A percentile compares a stretch with the other conserved stretches of the same genome.
These are phyloP conservation scores for Rubroshorea leprosula DNA, from an alignment of 345 rosid species.

Conservation along the genomic window DNA sequence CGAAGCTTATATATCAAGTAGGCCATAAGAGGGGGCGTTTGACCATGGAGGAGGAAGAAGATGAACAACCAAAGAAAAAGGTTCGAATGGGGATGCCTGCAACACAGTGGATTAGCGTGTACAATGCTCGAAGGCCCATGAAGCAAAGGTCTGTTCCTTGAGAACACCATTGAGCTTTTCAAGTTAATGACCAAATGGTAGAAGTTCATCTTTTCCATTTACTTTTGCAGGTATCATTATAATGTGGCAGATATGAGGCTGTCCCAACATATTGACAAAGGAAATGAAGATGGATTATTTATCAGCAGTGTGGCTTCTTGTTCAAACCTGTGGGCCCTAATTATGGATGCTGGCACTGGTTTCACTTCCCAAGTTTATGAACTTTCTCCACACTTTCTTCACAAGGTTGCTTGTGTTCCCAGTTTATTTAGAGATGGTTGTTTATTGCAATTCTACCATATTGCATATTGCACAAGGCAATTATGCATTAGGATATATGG, in stretches of 20 bases:
- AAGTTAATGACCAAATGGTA: conserved; percentile 5
- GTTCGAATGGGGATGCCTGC: conserved; percentile 98
- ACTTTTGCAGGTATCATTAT: conserved; percentile 73
- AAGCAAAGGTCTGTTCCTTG: conserved; percentile 61
- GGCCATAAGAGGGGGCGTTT: conserved; percentile 94
- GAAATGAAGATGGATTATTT: conserved; percentile 81
- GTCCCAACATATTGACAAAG: conserved; percentile 76
- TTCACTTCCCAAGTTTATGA: conserved; percentile 75
- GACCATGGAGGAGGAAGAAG: conserved; percentile 84
- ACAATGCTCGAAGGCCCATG: conserved; percentile 96
- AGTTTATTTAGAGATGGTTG: not conserved
- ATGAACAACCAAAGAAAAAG: conserved; percentile 91
- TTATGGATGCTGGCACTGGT: conserved; percentile 97
- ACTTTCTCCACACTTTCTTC: conserved; percentile 72
- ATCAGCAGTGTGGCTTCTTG: conserved; percentile 92
- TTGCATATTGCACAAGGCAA: not conserved
- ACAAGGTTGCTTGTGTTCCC: conserved; percentile 56
- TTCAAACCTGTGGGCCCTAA: conserved; percentile 90
- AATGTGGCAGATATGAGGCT: conserved; percentile 81
- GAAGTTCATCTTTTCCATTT: conserved; percentile 15
- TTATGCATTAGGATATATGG: too few species aligned
- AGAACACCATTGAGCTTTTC: conserved; percentile 10
- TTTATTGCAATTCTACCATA: conserved; percentile 5
- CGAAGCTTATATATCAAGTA: conserved; percentile 85
- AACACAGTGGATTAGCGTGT: conserved; percentile 94